These are phyloP conservation scores for Vitellaria paradoxa DNA, from an alignment of 179 eudicot species.

Conservation along the genomic window DNA sequence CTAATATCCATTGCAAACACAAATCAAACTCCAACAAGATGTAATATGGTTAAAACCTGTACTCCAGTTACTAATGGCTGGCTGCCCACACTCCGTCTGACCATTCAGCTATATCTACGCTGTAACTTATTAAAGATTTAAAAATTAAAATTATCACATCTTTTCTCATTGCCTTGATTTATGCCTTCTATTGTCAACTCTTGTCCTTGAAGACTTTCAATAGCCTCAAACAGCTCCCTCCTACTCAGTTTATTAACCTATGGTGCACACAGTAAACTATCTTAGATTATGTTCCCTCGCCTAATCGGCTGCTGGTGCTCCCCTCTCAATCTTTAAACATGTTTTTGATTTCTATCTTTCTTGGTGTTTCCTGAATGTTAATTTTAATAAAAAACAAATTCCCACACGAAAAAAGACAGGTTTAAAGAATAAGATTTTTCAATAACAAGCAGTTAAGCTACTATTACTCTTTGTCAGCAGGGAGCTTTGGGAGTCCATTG, in stretches of 20 bases:
- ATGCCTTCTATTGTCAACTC: not conserved
- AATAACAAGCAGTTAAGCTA: not conserved
- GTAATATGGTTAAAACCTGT: not conserved
- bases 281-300: not conserved
- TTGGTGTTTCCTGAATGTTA: not conserved
- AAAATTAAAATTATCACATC: not conserved
- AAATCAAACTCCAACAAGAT: not conserved
- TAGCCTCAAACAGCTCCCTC: not conserved
- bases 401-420: not conserved
- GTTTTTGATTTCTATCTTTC: not conserved
- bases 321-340: not conserved
- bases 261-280: not conserved
- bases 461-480: too few species aligned
- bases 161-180: not conserved
- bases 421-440: not conserved
- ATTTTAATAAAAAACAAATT: too few species aligned
- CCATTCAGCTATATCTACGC: not conserved
- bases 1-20: not conserved
- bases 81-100: not conserved
- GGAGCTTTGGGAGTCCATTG: too few species aligned
- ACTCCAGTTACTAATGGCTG: not conserved
- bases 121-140: not conserved
- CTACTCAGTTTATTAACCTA: not conserved
- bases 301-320: not conserved
- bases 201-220: not conserved